Conservation (phyloP, 495 filamentous ascomycete genomes). For the Bacidia rubella region DNA sequence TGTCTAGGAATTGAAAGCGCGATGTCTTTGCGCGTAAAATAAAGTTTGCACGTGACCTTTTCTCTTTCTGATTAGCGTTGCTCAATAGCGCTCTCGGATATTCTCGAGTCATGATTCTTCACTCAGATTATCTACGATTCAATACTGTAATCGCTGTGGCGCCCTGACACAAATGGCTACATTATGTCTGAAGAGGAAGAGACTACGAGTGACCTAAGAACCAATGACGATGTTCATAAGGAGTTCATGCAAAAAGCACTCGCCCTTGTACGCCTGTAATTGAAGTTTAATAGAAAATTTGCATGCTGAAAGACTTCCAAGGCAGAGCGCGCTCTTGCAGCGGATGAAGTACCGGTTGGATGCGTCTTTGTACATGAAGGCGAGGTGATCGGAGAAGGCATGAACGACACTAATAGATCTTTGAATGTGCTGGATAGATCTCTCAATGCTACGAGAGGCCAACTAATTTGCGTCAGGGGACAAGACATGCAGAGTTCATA, state of each 20-base stretch:
- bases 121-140: too few species aligned
- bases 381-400: slow-evolving; percentile 67
- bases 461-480: slow-evolving; percentile 45
- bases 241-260: slow-evolving; percentile 66
- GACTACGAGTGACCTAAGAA: too few species aligned
- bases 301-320: slow-evolving; percentile 21
- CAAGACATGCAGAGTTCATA: slow-evolving; percentile 86
- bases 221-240: too few species aligned
- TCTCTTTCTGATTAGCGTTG: too few species aligned
- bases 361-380: slow-evolving; percentile 75
- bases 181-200: too few species aligned
- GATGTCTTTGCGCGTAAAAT: too few species aligned
- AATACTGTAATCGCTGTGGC: too few species aligned
- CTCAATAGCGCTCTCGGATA: too few species aligned
- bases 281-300: background rate
- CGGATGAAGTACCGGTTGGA: slow-evolving; percentile 86
- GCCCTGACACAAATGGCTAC: too few species aligned
- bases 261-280: slow-evolving; percentile 38
- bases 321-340: slow-evolving; percentile 67
- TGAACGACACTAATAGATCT: slow-evolving; percentile 91
- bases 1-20: background rate
- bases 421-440: slow-evolving; percentile 38
- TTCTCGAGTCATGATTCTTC: too few species aligned
- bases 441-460: background rate
- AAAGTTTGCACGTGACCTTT: too few species aligned